Percentiles rank a stretch among this genome's conserved stretches.
Evolutionary conservation across 495 filamentous ascomycete species (phyloP).

Genomic region (Peziza echinospora): DNA sequence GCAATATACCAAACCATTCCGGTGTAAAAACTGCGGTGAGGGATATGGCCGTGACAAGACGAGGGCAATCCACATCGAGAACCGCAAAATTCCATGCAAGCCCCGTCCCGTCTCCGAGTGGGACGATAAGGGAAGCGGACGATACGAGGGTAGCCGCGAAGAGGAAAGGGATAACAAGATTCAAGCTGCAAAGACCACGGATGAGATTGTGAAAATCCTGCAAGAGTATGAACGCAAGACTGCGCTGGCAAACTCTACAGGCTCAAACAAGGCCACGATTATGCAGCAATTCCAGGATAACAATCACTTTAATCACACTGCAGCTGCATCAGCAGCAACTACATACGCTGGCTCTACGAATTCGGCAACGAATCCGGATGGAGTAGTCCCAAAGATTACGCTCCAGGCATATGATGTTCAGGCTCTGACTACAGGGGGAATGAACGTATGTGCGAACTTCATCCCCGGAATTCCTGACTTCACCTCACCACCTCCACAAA

Average conservation of each 20-base stretch:
- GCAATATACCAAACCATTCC: conserved; percentile 17
- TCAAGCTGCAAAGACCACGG: conserved; percentile 13
- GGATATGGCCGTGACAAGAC: conserved; percentile 20
- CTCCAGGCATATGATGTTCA: neutral
- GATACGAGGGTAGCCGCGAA: conserved; percentile 14
- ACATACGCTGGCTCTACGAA: neutral
- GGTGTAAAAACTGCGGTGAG: conserved; percentile 12
- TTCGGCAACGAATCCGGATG: neutral
- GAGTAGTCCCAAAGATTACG: neutral
- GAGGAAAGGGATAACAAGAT: conserved; percentile 10
- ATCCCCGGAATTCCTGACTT: too few species aligned
- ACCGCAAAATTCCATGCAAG: conserved; percentile 17
- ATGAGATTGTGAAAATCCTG: conserved; percentile 16
- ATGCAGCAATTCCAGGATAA: neutral
- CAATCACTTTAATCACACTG: neutral
- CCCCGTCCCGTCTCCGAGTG: neutral
- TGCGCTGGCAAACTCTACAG: neutral
- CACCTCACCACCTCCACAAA: too few species aligned
- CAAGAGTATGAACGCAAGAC: conserved; percentile 10
- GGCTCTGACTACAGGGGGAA: neutral
- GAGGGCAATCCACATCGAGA: conserved; percentile 12
- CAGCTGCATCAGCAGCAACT: neutral
- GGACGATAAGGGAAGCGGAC: neutral
- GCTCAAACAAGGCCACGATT: too few species aligned
- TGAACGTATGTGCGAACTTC: neutral